Evolutionary conservation across 1,139 yeast genomes (phyloP).

Genomic region (Pneumocystis carinii): DNA sequence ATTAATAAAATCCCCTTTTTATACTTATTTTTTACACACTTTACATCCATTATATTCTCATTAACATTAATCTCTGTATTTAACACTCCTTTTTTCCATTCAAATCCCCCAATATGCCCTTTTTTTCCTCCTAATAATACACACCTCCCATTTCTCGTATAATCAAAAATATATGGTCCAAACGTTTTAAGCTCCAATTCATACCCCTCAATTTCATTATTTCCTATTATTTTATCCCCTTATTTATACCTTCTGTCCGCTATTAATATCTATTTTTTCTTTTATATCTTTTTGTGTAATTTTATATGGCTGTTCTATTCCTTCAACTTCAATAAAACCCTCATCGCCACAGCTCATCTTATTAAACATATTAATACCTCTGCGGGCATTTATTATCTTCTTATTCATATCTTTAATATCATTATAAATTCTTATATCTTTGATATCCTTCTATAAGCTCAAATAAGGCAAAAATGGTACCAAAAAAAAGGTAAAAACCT

Average conservation of each 20-base stretch:
- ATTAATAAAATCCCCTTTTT: background rate
- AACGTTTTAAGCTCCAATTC: constrained; percentile 57
- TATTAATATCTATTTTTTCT: constrained; percentile 61
- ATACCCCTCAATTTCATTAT: constrained; percentile 34
- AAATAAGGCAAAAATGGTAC: background rate
- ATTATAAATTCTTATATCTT: constrained; percentile 49
- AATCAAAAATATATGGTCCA: constrained; percentile 78
- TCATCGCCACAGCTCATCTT: constrained; percentile 66
- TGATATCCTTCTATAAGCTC: constrained; percentile 21
- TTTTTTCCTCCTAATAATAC: constrained; percentile 72
- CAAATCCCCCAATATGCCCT: constrained; percentile 92
- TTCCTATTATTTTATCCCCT: background rate
- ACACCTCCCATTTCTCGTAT: constrained; percentile 74
- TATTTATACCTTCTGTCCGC: constrained; percentile 27
- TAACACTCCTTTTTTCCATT: constrained; percentile 79
- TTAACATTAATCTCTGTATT: constrained; percentile 70
- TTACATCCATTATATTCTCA: constrained; percentile 82
- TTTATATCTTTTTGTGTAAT: constrained; percentile 68
- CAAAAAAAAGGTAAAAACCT: background rate
- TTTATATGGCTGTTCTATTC: constrained; percentile 80
- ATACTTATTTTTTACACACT: constrained; percentile 24
- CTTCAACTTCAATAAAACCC: constrained; percentile 84
- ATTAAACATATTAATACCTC: constrained; percentile 75
- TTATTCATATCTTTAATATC: constrained; percentile 53
- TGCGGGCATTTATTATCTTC: constrained; percentile 59